Evolutionary conservation across 768 basidiomycete genomes (phyloP).

Genomic region (Boletus bicolor): DNA sequence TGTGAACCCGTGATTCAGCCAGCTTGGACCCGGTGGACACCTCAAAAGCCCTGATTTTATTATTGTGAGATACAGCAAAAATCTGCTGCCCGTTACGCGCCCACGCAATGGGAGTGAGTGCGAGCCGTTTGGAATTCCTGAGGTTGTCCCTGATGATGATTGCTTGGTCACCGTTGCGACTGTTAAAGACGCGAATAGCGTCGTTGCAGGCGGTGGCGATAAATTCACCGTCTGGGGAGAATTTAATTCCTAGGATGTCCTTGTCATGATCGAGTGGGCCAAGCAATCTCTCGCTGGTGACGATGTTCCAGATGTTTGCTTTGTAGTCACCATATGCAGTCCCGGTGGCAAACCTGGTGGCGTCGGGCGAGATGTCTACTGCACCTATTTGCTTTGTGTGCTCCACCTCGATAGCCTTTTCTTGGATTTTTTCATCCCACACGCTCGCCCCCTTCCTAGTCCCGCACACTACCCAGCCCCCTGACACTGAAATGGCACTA

Average conservation of each 20-base stretch:
- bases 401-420: not conserved
- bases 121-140: too few relatives aligned
- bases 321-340: not conserved
- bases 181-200: not conserved
- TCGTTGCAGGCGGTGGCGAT: not conserved
- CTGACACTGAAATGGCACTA: not conserved
- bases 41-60: not conserved
- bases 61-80: not conserved
- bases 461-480: not conserved
- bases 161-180: not conserved
- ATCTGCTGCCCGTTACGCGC: not conserved
- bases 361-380: not conserved
- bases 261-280: not conserved
- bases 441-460: not conserved
- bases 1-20: not conserved
- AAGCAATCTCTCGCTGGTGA: not conserved
- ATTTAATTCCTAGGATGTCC: not conserved
- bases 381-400: rapidly evolving
- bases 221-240: not conserved
- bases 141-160: not conserved
- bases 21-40: not conserved
- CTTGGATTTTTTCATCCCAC: not conserved
- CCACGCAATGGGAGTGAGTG: not conserved
- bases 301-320: not conserved
- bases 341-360: not conserved